phyloP scores from a whole-genome alignment of 2,329 filamentous ascomycete species.

The Thielaviopsis musarum region DNA sequence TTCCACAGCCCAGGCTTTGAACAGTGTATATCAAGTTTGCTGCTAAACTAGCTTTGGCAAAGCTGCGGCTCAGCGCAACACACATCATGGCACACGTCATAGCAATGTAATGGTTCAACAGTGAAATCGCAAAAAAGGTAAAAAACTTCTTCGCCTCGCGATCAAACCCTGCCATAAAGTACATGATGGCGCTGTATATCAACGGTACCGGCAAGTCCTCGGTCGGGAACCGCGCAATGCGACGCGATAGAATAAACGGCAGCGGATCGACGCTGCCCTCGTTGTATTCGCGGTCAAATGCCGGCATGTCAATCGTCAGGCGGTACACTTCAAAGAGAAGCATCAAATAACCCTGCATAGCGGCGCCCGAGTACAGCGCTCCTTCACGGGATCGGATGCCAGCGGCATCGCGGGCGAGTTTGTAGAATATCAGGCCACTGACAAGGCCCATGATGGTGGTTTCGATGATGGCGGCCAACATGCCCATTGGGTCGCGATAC shows the following conservation, averaged over 20 bases:
- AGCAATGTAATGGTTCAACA: constrained; percentile 57
- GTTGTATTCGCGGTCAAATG: constrained; percentile 59
- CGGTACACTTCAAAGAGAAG: constrained; percentile 63
- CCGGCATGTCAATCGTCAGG: constrained; percentile 54
- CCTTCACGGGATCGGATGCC: constrained; percentile 61
- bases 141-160: constrained; percentile 48
- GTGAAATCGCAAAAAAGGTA: constrained; percentile 49
- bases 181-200: constrained; percentile 53
- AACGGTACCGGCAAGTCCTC: constrained; percentile 61
- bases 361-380: constrained; percentile 53
- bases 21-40: constrained; percentile 57
- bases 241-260: constrained; percentile 52
- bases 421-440: constrained; percentile 55
- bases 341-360: constrained; percentile 60
- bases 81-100: constrained; percentile 55
- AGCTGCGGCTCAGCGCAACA: constrained; percentile 47
- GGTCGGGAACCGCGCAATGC: constrained; percentile 49
- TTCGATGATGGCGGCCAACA: constrained; percentile 52
- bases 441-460: constrained; percentile 55
- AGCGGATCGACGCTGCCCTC: constrained; percentile 56
- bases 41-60: constrained; percentile 53
- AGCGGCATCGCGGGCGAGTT: constrained; percentile 45
- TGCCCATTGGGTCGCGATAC: constrained; percentile 60
- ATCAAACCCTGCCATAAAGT: constrained; percentile 64
- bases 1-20: constrained; percentile 59